Base-by-base conservation (phyloP, 495 filamentous ascomycete genomes). In the Xylaria intraflava region DNA sequence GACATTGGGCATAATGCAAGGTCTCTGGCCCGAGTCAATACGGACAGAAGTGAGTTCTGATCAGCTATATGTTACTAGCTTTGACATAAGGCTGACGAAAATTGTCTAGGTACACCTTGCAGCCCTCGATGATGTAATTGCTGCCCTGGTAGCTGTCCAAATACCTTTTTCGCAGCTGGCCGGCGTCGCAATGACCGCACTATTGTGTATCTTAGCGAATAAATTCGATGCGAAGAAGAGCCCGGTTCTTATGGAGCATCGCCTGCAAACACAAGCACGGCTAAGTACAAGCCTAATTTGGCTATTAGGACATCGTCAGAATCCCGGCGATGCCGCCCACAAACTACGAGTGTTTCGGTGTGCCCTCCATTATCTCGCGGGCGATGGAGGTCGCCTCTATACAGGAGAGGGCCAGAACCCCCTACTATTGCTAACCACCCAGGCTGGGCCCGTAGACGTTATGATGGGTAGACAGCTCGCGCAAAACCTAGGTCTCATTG, bases 1-100 rank as follows among this genome's bases (percentile, higher is more conserved):
- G 26, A 66, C 69, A 11, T 60, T 75, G 39, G 73, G 75, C 9
- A 66, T 78, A 1, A 51, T 78, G 8, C 64, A 74, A 47, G 75
- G 72, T 11, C 57, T 78, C 26, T 60, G 69, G 57, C 72, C 75
- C 6, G 58, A 52, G 2, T 67, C 66, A 17, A 56, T 78, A 57
- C 48, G 40, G 11, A 42, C 57, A 30, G 41, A 69, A 48, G 74
- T 78, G 59, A 55, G 72, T 61, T 6, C 26, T 14, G 17, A 10
- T 44, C 1, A 27, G 7, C 24, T 3, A 26, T 29, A 7, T 1
- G 31, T 23, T 22, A 22, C 16, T 11, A 1, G 19, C 12, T 6
- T 11, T 20, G 16, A 16, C 36, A 36, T 0, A 8, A 14, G 6
- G 14, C 33, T 54, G 11, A 48, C n/a, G 10, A 35, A 6, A 23